Base-by-base conservation (phyloP, 805 yeast genomes). In the Nakazawaea holstii region DNA sequence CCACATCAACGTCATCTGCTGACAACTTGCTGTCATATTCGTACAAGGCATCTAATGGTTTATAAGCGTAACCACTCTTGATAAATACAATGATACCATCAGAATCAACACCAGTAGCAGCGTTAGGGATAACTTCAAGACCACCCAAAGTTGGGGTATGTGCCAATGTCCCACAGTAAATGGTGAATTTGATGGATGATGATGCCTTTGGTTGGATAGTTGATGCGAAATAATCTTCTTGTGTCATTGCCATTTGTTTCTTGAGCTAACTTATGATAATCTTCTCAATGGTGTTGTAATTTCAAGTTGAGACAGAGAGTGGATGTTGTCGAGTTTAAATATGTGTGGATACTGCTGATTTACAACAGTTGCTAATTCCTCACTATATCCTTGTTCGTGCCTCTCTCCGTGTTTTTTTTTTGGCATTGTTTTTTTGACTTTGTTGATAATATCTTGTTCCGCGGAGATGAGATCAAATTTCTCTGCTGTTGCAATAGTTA, bases 101-200 rank as follows among this genome's bases (percentile, higher is more conserved):
- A 1, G 48, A 42, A 43, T 77, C 75, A 8, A 88, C 94, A 5
- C 89, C 92, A 26, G 87, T 62, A 1, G 82, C 73, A 17, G 85
- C 77, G 43, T 72, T 61, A 15, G 73, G 67, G 17, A 79, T 60
- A 33, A 84, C 71, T 53, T 87, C 80, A 2, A 90, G 57, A 17
- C 66, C 59, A 1, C 80, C 82, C 14, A 86, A 59, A 1, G 43
- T 52, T 1, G 94, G 90, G 0, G 92, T 81, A 60, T 88, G 94
- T 9, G 84, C 75, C 49, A 87, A 73, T 1, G 90, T 82, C 5
- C 95, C 96, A 53, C 72, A 73, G 62, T 76, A 84, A 3, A 82
- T 68, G 0, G 77, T 72, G 53, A 55, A 59, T 15, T 43, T 43
- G 35, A 48, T 43, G 8, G 40, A 11, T n/a, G 39, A 5, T 29